These are phyloP conservation scores for Ogataea populi-albae DNA, from an alignment of 805 yeast genomes.

Conservation along the genomic window DNA sequence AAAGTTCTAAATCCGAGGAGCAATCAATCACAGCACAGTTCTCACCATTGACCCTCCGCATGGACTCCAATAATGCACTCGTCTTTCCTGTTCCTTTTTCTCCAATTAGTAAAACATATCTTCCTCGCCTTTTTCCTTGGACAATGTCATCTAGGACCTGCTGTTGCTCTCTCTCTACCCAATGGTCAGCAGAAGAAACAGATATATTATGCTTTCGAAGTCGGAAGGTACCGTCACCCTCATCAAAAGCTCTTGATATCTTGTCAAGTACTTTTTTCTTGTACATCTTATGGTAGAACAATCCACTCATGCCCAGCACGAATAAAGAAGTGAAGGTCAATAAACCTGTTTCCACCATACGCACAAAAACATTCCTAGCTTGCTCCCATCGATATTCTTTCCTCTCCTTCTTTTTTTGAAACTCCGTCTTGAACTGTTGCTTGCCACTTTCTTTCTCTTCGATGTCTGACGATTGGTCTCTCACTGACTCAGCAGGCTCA, in stretches of 20 bases:
- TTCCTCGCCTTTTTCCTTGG: conserved; percentile 58
- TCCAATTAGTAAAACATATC: conserved; percentile 72
- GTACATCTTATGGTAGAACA: conserved; percentile 65
- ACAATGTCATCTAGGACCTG: conserved; percentile 59
- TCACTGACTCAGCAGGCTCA: conserved; percentile 34
- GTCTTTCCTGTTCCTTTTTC: conserved; percentile 89
- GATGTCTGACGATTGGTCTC: not conserved
- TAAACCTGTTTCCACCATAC: conserved; percentile 64
- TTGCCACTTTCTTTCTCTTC: not conserved
- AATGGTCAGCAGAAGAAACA: conserved; percentile 39
- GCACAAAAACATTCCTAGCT: conserved; percentile 27
- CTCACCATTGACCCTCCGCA: conserved; percentile 58
- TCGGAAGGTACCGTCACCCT: conserved; percentile 63
- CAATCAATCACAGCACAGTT: conserved; percentile 76
- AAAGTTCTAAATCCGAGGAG: conserved; percentile 81
- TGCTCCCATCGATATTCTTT: not conserved
- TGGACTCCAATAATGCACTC: conserved; percentile 67
- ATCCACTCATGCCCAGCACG: conserved; percentile 69
- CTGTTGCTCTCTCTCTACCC: conserved; percentile 76
- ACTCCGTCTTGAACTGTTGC: not conserved
- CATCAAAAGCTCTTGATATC: conserved; percentile 63
- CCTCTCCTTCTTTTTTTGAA: not conserved
- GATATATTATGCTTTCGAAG: conserved; percentile 51
- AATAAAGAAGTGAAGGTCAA: conserved; percentile 68
- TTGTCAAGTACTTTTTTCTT: conserved; percentile 56